phyloP scores from a whole-genome alignment of 768 basidiomycete genomes.

The Dioszegia hungarica region DNA sequence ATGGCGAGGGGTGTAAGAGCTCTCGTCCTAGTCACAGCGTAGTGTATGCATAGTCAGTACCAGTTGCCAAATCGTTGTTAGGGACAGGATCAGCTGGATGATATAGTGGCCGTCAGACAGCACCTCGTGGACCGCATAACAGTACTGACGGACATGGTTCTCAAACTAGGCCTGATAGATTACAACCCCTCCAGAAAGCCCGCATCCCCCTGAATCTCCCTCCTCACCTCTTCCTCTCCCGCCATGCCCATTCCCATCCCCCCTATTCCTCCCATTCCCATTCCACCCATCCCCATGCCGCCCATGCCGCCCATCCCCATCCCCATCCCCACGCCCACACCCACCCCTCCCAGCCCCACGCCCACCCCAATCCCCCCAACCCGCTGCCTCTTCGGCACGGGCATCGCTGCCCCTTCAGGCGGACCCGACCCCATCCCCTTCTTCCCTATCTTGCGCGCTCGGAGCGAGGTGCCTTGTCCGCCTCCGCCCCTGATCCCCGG shows the following conservation, averaged over 20 bases:
- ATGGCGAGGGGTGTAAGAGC: too few relatives aligned
- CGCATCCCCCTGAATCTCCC: background rate
- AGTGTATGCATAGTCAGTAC: too few relatives aligned
- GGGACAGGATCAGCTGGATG: too few relatives aligned
- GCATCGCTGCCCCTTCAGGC: slow-evolving; percentile 7
- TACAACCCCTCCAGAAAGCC: background rate
- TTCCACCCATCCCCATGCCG: background rate
- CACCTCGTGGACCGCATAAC: too few relatives aligned
- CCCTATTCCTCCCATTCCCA: background rate
- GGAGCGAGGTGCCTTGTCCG: background rate
- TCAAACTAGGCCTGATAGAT: too few relatives aligned
- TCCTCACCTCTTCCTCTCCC: background rate
- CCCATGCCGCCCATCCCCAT: background rate
- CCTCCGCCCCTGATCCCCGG: background rate
- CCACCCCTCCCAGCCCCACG: background rate
- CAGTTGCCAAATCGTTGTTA: too few relatives aligned
- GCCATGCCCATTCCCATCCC: background rate
- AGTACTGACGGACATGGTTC: too few relatives aligned
- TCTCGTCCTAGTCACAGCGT: too few relatives aligned
- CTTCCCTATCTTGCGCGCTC: background rate
- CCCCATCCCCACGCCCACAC: background rate
- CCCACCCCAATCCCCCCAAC: background rate
- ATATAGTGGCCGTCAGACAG: too few relatives aligned
- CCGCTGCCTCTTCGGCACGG: background rate
- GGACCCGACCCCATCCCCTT: background rate